Percentiles rank a stretch among this genome's conserved stretches.
Conservation (phyloP, 495 filamentous ascomycete species). For the Sphaerosporella brunnea region DNA sequence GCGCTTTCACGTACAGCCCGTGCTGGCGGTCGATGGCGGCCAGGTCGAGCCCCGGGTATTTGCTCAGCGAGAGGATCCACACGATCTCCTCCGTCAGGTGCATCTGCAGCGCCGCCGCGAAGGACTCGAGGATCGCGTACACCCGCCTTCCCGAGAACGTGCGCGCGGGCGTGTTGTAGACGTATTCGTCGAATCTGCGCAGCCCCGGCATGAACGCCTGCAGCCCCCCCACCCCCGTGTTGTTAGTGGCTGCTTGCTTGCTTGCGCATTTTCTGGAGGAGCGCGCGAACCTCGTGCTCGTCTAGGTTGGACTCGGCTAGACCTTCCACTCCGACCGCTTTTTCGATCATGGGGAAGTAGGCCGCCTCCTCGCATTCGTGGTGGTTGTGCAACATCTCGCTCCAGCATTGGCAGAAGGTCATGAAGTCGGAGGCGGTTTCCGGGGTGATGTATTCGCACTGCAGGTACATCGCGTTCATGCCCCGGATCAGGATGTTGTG, state of each 20-base stretch:
- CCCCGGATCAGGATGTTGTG: slow-evolving; percentile 25
- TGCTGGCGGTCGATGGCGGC: slow-evolving; percentile 15
- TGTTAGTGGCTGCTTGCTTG: not conserved
- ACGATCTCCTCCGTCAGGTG: slow-evolving; percentile 23
- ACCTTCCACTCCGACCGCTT: slow-evolving; percentile 17
- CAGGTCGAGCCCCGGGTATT: slow-evolving; percentile 12
- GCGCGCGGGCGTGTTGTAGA: slow-evolving; percentile 5
- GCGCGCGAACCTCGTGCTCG: slow-evolving; percentile 12
- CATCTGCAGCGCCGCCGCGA: slow-evolving; percentile 18
- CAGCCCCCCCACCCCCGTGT: no score
- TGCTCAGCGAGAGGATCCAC: slow-evolving; percentile 18
- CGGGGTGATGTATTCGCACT: slow-evolving; percentile 19
- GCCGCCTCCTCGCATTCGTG: slow-evolving; percentile 27
- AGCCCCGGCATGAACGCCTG: slow-evolving; percentile 19
- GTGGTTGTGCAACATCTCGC: slow-evolving; percentile 28
- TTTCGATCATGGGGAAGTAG: slow-evolving; percentile 27
- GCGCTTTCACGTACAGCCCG: slow-evolving; percentile 12
- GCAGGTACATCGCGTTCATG: slow-evolving; percentile 26
- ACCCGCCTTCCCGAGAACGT: slow-evolving; percentile 11
- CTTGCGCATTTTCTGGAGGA: no score
- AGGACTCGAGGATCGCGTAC: slow-evolving; percentile 15
- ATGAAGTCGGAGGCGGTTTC: slow-evolving; percentile 21
- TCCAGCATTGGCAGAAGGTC: slow-evolving; percentile 28
- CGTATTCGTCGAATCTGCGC: slow-evolving; percentile 14
- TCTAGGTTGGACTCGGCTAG: slow-evolving; percentile 22